These are phyloP conservation scores for Hypoxylon trugodes DNA, from an alignment of 495 filamentous ascomycete genomes.

Conservation along the genomic window DNA sequence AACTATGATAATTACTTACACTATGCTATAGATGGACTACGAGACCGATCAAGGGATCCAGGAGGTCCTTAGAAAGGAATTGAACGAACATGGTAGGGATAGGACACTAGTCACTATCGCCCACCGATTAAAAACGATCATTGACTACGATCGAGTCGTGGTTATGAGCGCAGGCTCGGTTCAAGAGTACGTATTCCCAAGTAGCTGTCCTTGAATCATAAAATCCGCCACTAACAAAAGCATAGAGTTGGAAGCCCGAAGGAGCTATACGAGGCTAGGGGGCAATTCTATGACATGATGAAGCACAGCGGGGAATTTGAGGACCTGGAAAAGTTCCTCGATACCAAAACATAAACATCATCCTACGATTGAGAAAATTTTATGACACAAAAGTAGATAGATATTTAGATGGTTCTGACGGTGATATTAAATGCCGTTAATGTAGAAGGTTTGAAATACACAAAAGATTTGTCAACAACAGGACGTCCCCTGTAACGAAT, in stretches of 20 bases:
- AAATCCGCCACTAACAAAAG: constrained; percentile 21
- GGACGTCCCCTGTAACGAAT: too few relatives aligned
- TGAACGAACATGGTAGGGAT: constrained; percentile 48
- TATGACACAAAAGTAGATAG: background rate
- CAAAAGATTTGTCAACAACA: too few relatives aligned
- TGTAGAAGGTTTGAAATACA: too few relatives aligned
- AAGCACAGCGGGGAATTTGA: constrained; percentile 60
- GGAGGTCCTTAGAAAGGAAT: constrained; percentile 52
- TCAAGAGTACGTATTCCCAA: constrained; percentile 43
- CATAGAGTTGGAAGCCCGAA: constrained; percentile 54
- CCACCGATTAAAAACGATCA: constrained; percentile 59
- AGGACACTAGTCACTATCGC: constrained; percentile 61
- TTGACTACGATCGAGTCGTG: constrained; percentile 60
- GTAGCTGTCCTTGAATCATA: background rate
- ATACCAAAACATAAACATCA: constrained; percentile 9
- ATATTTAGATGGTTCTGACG: background rate
- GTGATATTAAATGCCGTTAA: too few relatives aligned
- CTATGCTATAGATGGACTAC: constrained; percentile 53
- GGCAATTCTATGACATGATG: constrained; percentile 62
- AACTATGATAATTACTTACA: background rate
- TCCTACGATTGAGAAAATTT: background rate
- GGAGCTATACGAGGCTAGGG: constrained; percentile 51
- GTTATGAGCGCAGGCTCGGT: constrained; percentile 57
- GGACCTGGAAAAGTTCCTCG: constrained; percentile 48
- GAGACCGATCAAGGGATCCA: constrained; percentile 64